Evolutionary conservation across 805 yeast genomes (phyloP), one percentile per base, ranked within the genome.

Genomic region (Barnettozyma sp.): DNA sequence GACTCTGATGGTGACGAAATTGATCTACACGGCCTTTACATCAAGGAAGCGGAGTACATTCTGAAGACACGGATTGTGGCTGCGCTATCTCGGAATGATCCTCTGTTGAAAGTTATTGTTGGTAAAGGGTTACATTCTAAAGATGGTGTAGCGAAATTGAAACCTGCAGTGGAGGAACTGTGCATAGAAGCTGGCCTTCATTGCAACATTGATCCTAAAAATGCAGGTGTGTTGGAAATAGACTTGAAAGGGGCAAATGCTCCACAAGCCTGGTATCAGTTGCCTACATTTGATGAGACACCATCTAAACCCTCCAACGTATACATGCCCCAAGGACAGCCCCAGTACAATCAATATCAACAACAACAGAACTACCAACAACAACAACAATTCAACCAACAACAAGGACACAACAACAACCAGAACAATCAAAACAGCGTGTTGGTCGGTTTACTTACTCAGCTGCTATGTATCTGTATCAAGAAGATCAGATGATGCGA

Each of bases 41-140:
- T 90, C 14, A 81, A 78, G 55, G 98, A 90, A 61, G 96, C 97
- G 7, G 74, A 75, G 42, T 81, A 75, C 54, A 74, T 82, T 34
- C 65, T 90, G 45, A 83, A 80, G 47, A 75, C 72, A 41, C 69
- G 97, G 39, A 71, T 90, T 33, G 68, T 70, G n/a, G 76, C 76
- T 19, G 85, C 78, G 36, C 67, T 75, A 12, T 52, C 53, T 25
- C 63, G 74, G 17, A 64, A 72, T 36, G 92, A 84, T 52, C 58
- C 70, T 3, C 73, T 71, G 33, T 62, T 90, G 29, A 73, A 76
- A 44, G 92, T 86, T 15, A 88, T 90, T 56, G 97, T 87, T 8
- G 97, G 97, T 8, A 90, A 90, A 59, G 97, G 97, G 7, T 54
- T 76, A 27, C 97, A 88, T 56, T 84, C 95, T 1, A 67, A 70